Percentiles rank a stretch among this genome's conserved stretches.
These are phyloP conservation scores for Populus davidiana DNA, from an alignment of 345 rosid genomes.

Conservation along the genomic window DNA sequence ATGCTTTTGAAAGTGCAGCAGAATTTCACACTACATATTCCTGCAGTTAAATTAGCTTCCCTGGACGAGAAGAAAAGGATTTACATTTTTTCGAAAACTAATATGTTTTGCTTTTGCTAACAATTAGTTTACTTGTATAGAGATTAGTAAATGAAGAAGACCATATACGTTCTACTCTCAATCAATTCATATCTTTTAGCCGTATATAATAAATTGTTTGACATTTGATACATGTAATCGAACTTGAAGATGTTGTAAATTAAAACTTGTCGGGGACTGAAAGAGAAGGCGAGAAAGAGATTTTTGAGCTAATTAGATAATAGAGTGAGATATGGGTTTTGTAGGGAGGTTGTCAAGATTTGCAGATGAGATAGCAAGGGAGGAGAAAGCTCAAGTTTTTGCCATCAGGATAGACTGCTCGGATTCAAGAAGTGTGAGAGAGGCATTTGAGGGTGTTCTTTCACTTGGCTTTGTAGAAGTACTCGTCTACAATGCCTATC, in stretches of 20 bases:
- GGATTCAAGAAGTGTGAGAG: conserved; percentile 73
- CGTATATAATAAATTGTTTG: neutral
- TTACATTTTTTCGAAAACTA: neutral
- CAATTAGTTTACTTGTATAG: neutral
- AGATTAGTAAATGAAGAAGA: neutral
- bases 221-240: neutral
- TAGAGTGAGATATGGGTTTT: neutral
- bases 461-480: conserved; percentile 89
- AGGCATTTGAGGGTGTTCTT: conserved; percentile 93
- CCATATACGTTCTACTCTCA: too few relatives aligned
- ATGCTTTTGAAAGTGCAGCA: neutral
- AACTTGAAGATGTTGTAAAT: neutral
- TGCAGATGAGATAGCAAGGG: conserved; percentile 96
- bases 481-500: conserved; percentile 82
- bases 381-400: conserved; percentile 86
- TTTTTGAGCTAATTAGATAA: neutral
- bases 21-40: neutral
- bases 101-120: neutral
- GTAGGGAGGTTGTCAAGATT: conserved; percentile 69
- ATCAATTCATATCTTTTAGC: too few relatives aligned
- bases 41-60: neutral
- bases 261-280: neutral
- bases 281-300: neutral
- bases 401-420: conserved; percentile 94
- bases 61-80: neutral